phyloP scores from a whole-genome alignment of 2,329 filamentous ascomycete species.

The Penicillium sp. region DNA sequence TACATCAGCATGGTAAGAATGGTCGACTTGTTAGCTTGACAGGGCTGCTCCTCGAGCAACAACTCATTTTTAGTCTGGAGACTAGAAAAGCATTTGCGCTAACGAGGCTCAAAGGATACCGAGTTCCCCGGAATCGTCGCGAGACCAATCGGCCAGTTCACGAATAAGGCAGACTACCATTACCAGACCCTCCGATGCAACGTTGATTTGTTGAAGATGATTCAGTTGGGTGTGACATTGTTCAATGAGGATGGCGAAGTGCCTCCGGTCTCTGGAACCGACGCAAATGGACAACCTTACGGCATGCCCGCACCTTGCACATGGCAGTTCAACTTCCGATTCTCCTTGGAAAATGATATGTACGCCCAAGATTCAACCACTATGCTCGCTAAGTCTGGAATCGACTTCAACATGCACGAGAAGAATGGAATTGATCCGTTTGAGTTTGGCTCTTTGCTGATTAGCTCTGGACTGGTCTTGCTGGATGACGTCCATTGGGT shows the following conservation, averaged over 20 bases:
- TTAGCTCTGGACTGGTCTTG: slow-evolving; percentile 88
- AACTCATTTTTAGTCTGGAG: neutral
- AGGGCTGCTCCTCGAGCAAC: neutral
- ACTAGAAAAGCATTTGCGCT: slow-evolving; percentile 6
- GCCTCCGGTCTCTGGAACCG: slow-evolving; percentile 69
- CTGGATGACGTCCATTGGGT: slow-evolving; percentile 92
- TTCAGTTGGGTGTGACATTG: slow-evolving; percentile 92
- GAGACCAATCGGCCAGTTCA: slow-evolving; percentile 90
- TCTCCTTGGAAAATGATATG: slow-evolving; percentile 94
- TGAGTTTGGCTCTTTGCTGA: slow-evolving; percentile 86
- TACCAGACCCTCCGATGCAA: slow-evolving; percentile 98
- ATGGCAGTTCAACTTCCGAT: slow-evolving; percentile 99
- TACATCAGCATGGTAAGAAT: slow-evolving; percentile 92
- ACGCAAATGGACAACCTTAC: slow-evolving; percentile 56
- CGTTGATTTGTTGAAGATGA: slow-evolving; percentile 95
- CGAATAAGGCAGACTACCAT: slow-evolving; percentile 95
- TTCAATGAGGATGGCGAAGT: slow-evolving; percentile 91
- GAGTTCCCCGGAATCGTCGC: slow-evolving; percentile 98
- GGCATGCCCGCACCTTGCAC: slow-evolving; percentile 75
- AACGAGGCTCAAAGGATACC: slow-evolving; percentile 71
- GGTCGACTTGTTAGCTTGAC: neutral
- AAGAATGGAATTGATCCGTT: slow-evolving; percentile 88
- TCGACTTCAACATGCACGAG: slow-evolving; percentile 83
- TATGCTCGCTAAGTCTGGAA: slow-evolving; percentile 86
- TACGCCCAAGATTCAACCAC: slow-evolving; percentile 95